These are phyloP conservation scores for Lentinula edodes DNA, from an alignment of 768 basidiomycete species.

Conservation along the genomic window DNA sequence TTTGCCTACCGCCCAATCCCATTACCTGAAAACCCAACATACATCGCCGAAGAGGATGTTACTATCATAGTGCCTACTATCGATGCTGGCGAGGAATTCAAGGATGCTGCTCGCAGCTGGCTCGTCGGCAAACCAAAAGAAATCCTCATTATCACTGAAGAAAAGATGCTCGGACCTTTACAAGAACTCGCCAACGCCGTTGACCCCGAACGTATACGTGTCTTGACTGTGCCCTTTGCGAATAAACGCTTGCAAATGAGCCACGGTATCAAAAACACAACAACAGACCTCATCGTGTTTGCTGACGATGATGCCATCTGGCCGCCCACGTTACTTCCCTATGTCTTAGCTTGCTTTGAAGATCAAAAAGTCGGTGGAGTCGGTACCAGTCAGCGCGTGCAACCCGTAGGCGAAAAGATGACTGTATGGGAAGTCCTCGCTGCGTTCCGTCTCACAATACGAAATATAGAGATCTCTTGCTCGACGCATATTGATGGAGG, in stretches of 20 bases:
- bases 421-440: slow-evolving; percentile 96
- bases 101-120: slow-evolving; percentile 90
- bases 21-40: slow-evolving; percentile 85
- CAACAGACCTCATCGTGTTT: slow-evolving; percentile 91
- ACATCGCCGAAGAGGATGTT: slow-evolving; percentile 86
- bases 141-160: slow-evolving; percentile 68
- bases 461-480: slow-evolving; percentile 88
- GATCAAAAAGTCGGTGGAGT: slow-evolving; percentile 93
- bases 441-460: slow-evolving; percentile 86
- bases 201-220: slow-evolving; percentile 78
- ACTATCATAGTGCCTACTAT: slow-evolving; percentile 96
- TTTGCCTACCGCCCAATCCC: slow-evolving; percentile 85
- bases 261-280: slow-evolving; percentile 86
- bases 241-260: slow-evolving; percentile 94
- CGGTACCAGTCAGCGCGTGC: slow-evolving; percentile 86
- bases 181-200: slow-evolving; percentile 87
- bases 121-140: slow-evolving; percentile 88
- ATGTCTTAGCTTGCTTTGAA: slow-evolving; percentile 87
- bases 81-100: slow-evolving; percentile 94
- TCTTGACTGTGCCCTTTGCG: slow-evolving; percentile 87
- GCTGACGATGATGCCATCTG: slow-evolving; percentile 96
- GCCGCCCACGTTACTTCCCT: slow-evolving; percentile 87
- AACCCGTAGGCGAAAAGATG: slow-evolving; percentile 71
- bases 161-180: slow-evolving; percentile 84
- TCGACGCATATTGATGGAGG: slow-evolving; percentile 93